Evolutionary conservation across 176 grass and related monocot species (phyloP).

Genomic region (bread wheat (Triticum aestivum)): DNA sequence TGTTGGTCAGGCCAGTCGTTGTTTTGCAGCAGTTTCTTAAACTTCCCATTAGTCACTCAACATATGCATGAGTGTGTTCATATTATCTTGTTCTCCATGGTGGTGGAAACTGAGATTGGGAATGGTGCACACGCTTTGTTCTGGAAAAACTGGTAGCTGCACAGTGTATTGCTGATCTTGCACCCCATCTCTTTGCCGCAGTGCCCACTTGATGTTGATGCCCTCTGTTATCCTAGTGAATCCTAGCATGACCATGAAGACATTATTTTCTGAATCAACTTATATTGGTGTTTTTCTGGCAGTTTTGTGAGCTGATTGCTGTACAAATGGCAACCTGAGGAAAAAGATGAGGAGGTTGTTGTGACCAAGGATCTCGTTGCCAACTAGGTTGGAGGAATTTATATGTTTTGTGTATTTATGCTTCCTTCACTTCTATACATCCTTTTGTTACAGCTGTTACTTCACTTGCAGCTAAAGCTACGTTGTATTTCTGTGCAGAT

Average conservation of each 20-base stretch:
- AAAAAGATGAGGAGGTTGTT: slow-evolving; percentile 20
- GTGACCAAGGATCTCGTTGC: slow-evolving; percentile 14
- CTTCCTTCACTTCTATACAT: not conserved
- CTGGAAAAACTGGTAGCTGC: too few species aligned
- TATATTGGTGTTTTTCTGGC: slow-evolving; percentile 22
- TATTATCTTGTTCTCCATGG: not conserved
- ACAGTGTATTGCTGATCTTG: not conserved
- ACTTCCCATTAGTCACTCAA: not conserved
- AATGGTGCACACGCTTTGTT: not conserved
- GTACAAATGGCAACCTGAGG: slow-evolving; percentile 50
- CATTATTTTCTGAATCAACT: not conserved
- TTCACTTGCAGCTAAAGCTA: slow-evolving; percentile 33
- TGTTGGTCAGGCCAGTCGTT: not conserved
- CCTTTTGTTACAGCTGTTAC: not conserved
- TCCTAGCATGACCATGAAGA: not conserved
- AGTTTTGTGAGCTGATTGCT: slow-evolving; percentile 49
- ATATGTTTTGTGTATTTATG: not conserved
- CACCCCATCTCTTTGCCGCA: slow-evolving; percentile 15
- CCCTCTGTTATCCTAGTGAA: not conserved
- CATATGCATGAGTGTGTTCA: not conserved
- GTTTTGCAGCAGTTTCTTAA: not conserved
- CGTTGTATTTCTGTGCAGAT: not conserved
- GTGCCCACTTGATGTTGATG: slow-evolving; percentile 45
- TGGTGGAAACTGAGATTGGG: not conserved
- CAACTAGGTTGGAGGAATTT: slow-evolving; percentile 4